Percentiles rank a stretch among this genome's conserved stretches.
Evolutionary conservation across 768 basidiomycete genomes (phyloP).

Genomic region (Podaxis carcinomalis): DNA sequence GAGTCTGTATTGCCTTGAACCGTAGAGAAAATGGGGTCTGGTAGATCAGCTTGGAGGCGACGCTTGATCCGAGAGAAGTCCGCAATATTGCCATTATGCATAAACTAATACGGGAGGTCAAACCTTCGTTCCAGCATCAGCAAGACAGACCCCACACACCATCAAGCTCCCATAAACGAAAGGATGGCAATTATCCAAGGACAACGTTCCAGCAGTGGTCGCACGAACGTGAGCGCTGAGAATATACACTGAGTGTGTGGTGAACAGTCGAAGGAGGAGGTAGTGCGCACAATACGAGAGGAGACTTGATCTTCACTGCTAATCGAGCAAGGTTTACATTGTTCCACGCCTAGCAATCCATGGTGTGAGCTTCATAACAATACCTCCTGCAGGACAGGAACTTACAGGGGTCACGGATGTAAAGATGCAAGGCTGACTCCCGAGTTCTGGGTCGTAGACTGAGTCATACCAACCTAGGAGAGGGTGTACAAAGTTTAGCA

Average conservation of each 20-base stretch:
- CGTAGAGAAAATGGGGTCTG: slow-evolving; percentile 81
- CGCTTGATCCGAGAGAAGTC: slow-evolving; percentile 82
- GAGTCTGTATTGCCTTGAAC: slow-evolving; percentile 97
- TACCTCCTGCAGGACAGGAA: neutral
- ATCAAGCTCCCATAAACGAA: slow-evolving; percentile 90
- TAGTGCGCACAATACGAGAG: slow-evolving; percentile 79
- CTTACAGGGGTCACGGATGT: slow-evolving; percentile 87
- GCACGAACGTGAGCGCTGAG: slow-evolving; percentile 88
- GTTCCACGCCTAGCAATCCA: slow-evolving; percentile 78
- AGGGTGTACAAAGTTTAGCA: neutral
- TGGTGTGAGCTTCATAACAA: neutral
- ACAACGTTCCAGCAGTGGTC: slow-evolving; percentile 88
- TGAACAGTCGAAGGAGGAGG: neutral
- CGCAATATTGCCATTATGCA: slow-evolving; percentile 96
- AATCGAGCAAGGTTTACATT: slow-evolving; percentile 90
- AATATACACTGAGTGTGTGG: neutral
- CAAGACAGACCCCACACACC: slow-evolving; percentile 38
- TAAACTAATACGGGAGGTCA: slow-evolving; percentile 48
- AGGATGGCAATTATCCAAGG: slow-evolving; percentile 92
- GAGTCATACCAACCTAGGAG: slow-evolving; percentile 89
- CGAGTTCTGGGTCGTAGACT: slow-evolving; percentile 75
- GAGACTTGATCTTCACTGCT: slow-evolving; percentile 96
- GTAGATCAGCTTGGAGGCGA: slow-evolving; percentile 64
- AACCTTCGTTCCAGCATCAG: neutral
- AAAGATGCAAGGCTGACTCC: slow-evolving; percentile 90